phyloP scores from a whole-genome alignment of 768 basidiomycete genomes.

The Lepiota venenata region DNA sequence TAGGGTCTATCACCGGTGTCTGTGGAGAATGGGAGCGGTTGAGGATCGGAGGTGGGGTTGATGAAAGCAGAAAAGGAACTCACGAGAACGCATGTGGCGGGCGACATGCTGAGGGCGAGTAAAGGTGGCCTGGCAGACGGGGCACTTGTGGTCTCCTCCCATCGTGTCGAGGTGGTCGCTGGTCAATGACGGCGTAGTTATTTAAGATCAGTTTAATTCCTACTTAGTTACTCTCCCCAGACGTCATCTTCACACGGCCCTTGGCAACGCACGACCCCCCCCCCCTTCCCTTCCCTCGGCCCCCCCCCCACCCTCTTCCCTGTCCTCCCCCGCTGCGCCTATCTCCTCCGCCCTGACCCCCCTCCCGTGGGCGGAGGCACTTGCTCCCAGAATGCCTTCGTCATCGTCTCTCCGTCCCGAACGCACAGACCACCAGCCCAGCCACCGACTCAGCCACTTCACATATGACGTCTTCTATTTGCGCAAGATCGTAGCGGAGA shows the following conservation, averaged over 20 bases:
- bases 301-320: neutral
- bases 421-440: constrained; percentile 1
- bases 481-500: constrained; percentile 55
- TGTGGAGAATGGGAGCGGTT: constrained; percentile 27
- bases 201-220: constrained; percentile 11
- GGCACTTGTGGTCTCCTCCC: constrained; percentile 85
- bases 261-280: constrained; percentile 7
- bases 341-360: neutral
- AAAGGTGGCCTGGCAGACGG: constrained; percentile 84
- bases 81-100: constrained; percentile 88
- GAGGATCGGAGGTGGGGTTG: constrained; percentile 13
- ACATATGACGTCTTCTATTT: constrained; percentile 25
- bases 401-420: neutral
- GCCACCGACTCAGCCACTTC: neutral
- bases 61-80: constrained; percentile 30
- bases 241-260: constrained; percentile 13
- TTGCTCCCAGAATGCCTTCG: neutral
- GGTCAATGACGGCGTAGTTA: constrained; percentile 11
- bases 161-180: constrained; percentile 31
- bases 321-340: neutral
- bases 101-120: constrained; percentile 90
- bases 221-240: constrained; percentile 12
- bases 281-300: neutral
- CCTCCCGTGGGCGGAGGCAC: neutral
- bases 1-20: constrained; percentile 90